Conservation (phyloP, 1,139 yeast species). For the Saccharomyces pastorianus region DNA sequence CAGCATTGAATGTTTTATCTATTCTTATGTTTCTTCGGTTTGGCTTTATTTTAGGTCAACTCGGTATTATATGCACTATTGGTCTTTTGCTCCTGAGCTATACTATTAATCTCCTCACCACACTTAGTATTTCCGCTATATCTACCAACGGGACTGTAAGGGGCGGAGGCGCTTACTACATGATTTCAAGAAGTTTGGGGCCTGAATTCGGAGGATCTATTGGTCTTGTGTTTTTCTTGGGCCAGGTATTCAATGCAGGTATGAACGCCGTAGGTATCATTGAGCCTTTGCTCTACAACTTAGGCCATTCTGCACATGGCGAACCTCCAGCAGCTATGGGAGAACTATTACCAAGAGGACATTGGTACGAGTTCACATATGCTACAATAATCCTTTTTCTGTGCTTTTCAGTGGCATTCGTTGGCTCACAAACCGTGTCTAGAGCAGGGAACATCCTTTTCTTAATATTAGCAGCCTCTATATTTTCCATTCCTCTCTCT, state of each 20-base stretch:
- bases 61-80: constrained; percentile 62
- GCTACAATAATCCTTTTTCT: constrained; percentile 57
- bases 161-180: constrained; percentile 83
- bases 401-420: constrained; percentile 71
- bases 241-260: constrained; percentile 67
- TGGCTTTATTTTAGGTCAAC: constrained; percentile 72
- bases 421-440: constrained; percentile 79
- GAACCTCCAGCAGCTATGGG: constrained; percentile 43
- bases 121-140: constrained; percentile 67
- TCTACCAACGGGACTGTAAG: constrained; percentile 77
- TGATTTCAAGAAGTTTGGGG: constrained; percentile 72
- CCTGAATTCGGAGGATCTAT: constrained; percentile 83
- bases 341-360: constrained; percentile 50
- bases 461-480: constrained; percentile 58
- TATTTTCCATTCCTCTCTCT: constrained; percentile 77
- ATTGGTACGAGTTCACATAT: constrained; percentile 47
- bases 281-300: constrained; percentile 62
- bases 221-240: constrained; percentile 67
- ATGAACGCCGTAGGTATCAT: constrained; percentile 74
- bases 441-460: constrained; percentile 75
- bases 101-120: constrained; percentile 57
- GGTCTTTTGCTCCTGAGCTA: constrained; percentile 53
- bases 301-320: constrained; percentile 36
- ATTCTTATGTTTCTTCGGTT: constrained; percentile 73
- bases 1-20: constrained; percentile 64